These are phyloP conservation scores for Clavulina sp. DNA, from an alignment of 768 basidiomycete genomes.

Conservation along the genomic window DNA sequence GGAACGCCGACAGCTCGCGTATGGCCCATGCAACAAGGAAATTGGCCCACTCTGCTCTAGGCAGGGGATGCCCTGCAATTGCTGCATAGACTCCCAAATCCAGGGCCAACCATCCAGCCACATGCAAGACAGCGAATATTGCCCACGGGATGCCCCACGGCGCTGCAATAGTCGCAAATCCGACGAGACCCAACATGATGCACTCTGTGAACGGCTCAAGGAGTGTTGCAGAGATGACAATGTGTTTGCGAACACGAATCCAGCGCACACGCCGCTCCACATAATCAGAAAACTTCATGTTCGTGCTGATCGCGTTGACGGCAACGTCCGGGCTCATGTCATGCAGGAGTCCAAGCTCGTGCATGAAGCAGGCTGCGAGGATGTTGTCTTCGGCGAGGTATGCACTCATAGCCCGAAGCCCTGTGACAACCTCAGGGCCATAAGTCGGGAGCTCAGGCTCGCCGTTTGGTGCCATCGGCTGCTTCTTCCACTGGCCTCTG, in stretches of 20 bases:
- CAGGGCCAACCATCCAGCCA: constrained; percentile 50
- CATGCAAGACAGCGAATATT: constrained; percentile 29
- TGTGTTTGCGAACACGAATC: constrained; percentile 92
- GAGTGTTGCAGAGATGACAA: constrained; percentile 74
- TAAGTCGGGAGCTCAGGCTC: constrained; percentile 1
- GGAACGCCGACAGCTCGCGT: constrained; percentile 70
- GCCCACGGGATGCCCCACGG: constrained; percentile 11
- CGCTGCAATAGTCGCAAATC: constrained; percentile 26
- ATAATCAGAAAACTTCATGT: constrained; percentile 76
- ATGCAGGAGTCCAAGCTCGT: constrained; percentile 76
- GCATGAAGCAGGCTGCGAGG: constrained; percentile 87
- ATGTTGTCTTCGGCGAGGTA: constrained; percentile 97
- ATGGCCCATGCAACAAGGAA: constrained; percentile 66
- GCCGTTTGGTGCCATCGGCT: neutral
- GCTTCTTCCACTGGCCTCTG: neutral
- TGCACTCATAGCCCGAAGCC: constrained; percentile 58
- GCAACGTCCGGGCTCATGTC: constrained; percentile 84
- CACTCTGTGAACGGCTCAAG: constrained; percentile 89
- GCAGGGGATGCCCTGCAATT: constrained; percentile 48
- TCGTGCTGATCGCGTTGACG: constrained; percentile 69
- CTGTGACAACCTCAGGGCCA: constrained; percentile 1
- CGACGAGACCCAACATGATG: constrained; percentile 40
- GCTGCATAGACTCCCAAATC: constrained; percentile 74
- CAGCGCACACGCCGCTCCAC: constrained; percentile 81
- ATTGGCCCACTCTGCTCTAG: constrained; percentile 25